These are phyloP conservation scores for Trametes gibbosa DNA, from an alignment of 768 basidiomycete species.

Conservation along the genomic window DNA sequence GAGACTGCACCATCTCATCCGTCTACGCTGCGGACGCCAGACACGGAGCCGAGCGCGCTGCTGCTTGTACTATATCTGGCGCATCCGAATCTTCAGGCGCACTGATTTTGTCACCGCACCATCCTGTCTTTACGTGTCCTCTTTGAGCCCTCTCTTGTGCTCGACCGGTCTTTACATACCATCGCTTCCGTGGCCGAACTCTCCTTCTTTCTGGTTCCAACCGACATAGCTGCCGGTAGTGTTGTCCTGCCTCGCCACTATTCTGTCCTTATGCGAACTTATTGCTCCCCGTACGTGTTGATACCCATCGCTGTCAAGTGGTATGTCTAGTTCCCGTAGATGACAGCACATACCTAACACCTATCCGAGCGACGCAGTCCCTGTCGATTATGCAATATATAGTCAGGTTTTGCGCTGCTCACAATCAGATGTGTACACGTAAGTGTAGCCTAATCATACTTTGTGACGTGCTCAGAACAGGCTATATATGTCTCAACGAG, in stretches of 20 bases:
- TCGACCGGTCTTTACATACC: neutral
- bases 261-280: neutral
- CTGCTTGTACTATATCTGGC: too few species aligned
- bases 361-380: neutral
- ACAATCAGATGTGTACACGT: neutral
- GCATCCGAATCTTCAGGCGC: too few species aligned
- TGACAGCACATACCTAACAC: neutral
- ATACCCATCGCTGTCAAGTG: neutral
- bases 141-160: neutral
- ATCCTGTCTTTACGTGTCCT: neutral
- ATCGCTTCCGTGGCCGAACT: too few species aligned
- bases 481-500: neutral
- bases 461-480: neutral
- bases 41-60: too few species aligned
- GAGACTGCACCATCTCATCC: too few species aligned
- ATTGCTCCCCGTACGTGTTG: neutral
- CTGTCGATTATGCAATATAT: neutral
- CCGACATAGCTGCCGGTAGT: too few species aligned
- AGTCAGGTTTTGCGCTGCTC: neutral
- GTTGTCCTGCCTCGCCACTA: neutral
- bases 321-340: neutral
- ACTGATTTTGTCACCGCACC: too few species aligned
- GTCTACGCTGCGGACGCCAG: too few species aligned
- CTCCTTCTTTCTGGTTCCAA: too few species aligned
- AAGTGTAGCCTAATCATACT: neutral